Conservation (phyloP, 192 early-diverging fungal genomes). For the Podochytrium sp. region DNA sequence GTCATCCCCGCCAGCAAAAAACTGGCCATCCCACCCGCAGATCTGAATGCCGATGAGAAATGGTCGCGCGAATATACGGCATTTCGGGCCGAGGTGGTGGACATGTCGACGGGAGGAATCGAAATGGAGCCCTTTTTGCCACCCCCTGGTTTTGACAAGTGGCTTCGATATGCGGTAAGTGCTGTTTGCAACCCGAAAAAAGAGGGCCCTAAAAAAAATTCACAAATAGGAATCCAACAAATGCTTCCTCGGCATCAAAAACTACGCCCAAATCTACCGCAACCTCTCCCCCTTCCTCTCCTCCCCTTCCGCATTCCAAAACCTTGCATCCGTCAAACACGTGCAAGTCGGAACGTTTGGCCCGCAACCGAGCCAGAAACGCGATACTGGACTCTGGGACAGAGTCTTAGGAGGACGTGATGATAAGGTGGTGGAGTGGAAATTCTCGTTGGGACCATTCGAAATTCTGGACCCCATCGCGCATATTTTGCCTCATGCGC, state of each 20-base stretch:
- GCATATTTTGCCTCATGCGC: neutral
- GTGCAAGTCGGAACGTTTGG: neutral
- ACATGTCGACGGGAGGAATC: too few species aligned
- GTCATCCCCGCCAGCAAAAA: too few species aligned
- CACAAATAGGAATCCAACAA: neutral
- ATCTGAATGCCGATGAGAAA: too few species aligned
- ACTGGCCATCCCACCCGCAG: too few species aligned
- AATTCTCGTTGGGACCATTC: neutral
- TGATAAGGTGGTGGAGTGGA: neutral
- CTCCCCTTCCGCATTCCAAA: neutral
- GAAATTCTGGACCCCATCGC: neutral
- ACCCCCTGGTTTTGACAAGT: slow-evolving; percentile 5
- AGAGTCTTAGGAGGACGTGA: neutral
- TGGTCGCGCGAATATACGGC: too few species aligned
- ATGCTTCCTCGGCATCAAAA: slow-evolving; percentile 6
- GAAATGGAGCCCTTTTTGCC: too few species aligned
- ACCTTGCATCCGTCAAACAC: too few species aligned
- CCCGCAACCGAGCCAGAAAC: neutral
- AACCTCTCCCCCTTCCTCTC: neutral
- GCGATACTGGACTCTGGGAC: neutral
- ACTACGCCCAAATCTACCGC: slow-evolving; percentile 18
- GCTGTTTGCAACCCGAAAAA: too few species aligned
- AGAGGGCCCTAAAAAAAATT: too few species aligned
- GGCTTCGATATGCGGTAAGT: slow-evolving; percentile 1
- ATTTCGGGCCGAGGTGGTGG: too few species aligned